Conservation (phyloP, 2,329 filamentous ascomycete genomes). For the Phoma sp. region DNA sequence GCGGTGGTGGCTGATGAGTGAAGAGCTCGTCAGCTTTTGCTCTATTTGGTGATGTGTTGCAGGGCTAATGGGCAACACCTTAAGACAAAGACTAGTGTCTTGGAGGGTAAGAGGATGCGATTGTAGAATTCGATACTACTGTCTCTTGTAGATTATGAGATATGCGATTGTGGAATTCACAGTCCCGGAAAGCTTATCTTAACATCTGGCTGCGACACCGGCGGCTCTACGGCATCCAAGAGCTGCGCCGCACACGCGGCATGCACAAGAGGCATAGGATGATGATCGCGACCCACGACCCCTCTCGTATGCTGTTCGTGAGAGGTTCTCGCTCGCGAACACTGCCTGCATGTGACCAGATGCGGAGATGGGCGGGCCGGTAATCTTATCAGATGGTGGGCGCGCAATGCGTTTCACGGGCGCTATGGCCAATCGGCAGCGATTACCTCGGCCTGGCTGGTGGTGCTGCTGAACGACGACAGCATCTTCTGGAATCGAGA, state of each 20-base stretch:
- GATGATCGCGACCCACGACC: conserved; percentile 1
- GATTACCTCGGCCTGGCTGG: conserved; percentile 16
- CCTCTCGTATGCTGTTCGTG: conserved; percentile 1
- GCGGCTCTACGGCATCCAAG: not conserved
- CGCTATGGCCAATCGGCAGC: conserved; percentile 2
- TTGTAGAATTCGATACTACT: too few species aligned
- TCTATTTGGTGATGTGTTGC: not conserved
- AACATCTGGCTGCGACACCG: too few species aligned
- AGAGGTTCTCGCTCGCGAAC: not conserved
- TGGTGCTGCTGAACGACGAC: conserved; percentile 11
- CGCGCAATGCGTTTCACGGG: conserved; percentile 1
- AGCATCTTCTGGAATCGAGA: conserved; percentile 32
- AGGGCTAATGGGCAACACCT: too few species aligned
- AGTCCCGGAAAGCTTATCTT: too few species aligned
- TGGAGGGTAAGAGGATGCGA: too few species aligned
- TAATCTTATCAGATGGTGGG: conserved; percentile 26
- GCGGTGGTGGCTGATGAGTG: too few species aligned
- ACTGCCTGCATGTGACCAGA: conserved; percentile 9
- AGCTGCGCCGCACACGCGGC: too few species aligned
- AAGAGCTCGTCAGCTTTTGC: conserved; percentile 6
- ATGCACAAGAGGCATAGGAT: too few species aligned
- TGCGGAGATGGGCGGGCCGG: not conserved
- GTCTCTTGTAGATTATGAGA: too few species aligned
- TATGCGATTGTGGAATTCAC: too few species aligned
- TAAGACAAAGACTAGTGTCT: too few species aligned